A percentile compares a stretch with the other conserved stretches of the same genome.
These are phyloP conservation scores for Aspergillus ochraceus DNA, from an alignment of 2,329 filamentous ascomycete species.

Conservation along the genomic window DNA sequence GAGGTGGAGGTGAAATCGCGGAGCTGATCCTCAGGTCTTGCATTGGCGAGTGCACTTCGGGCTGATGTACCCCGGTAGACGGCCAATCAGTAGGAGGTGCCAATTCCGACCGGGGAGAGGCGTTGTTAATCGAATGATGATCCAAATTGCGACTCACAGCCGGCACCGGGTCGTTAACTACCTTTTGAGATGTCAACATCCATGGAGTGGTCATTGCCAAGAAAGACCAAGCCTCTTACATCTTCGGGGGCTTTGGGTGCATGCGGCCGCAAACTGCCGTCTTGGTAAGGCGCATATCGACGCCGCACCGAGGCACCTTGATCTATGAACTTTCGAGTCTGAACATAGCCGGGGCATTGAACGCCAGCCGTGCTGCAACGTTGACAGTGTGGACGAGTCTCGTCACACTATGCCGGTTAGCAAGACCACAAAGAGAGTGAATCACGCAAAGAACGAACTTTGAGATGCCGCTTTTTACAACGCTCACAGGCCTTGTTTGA, in stretches of 20 bases:
- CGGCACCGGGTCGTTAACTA: background rate
- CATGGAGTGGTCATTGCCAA: background rate
- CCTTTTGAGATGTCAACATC: background rate
- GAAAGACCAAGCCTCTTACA: slow-evolving; percentile 1
- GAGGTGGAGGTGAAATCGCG: no score
- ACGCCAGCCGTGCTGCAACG: slow-evolving; percentile 38
- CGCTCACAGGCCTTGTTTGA: slow-evolving; percentile 42
- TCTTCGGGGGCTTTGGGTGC: slow-evolving; percentile 7
- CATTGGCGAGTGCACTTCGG: background rate
- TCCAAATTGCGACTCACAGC: background rate
- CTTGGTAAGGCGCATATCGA: slow-evolving; percentile 40
- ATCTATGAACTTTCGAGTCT: slow-evolving; percentile 46
- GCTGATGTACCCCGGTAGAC: background rate
- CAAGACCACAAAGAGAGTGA: background rate
- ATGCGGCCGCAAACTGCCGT: slow-evolving; percentile 13
- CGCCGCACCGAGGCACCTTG: slow-evolving; percentile 43
- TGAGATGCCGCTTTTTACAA: slow-evolving; percentile 41
- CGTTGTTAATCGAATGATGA: background rate
- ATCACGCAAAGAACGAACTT: slow-evolving; percentile 24
- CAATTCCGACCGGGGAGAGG: background rate
- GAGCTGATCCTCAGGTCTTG: background rate
- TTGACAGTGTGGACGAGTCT: slow-evolving; percentile 39
- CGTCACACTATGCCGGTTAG: slow-evolving; percentile 37
- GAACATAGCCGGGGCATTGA: slow-evolving; percentile 44
- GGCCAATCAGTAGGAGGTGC: background rate